Conservation (phyloP, 805 yeast species). For the Hyphopichia homilentoma region DNA sequence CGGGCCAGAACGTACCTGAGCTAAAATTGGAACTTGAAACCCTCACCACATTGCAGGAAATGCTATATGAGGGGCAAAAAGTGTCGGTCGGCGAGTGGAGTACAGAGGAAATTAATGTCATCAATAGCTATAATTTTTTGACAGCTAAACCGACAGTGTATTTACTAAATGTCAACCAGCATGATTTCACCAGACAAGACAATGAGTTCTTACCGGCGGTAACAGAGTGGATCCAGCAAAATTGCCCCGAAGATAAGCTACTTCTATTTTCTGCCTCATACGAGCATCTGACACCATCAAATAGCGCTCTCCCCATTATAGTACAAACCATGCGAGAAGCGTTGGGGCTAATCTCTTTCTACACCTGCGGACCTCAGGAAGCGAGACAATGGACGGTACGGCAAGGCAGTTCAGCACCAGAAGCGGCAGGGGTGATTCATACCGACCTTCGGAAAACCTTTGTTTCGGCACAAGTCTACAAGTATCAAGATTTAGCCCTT, state of each 20-base stretch:
- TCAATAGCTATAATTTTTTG: conserved; percentile 68
- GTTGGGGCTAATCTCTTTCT: conserved; percentile 72
- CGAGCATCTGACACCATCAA: conserved; percentile 36
- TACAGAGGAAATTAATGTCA: conserved; percentile 48
- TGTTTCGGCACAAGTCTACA: conserved; percentile 71
- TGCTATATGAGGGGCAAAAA: conserved; percentile 50
- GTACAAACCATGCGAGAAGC: conserved; percentile 63
- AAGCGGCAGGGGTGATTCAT: conserved; percentile 89
- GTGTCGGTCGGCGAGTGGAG: conserved; percentile 61
- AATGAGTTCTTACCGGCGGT: conserved; percentile 53
- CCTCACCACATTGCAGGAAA: conserved; percentile 28
- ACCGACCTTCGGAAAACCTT: conserved; percentile 81
- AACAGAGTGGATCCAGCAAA: conserved; percentile 59
- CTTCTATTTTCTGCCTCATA: conserved; percentile 43
- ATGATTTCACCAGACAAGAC: conserved; percentile 54
- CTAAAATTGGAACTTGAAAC: conserved; percentile 26
- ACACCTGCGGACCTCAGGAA: conserved; percentile 83
- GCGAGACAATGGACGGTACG: conserved; percentile 88
- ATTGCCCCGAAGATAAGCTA: conserved; percentile 55
- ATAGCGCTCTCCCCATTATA: conserved; percentile 58
- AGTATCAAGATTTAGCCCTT: conserved; percentile 52
- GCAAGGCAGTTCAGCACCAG: conserved; percentile 72
- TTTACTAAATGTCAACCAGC: conserved; percentile 67
- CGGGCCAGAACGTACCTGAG: conserved; percentile 20
- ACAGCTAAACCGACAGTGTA: conserved; percentile 89